Percentiles rank a stretch among this genome's conserved stretches.
Conservation (phyloP, 352 stramenopile species). For the Phytophthora cajani region DNA sequence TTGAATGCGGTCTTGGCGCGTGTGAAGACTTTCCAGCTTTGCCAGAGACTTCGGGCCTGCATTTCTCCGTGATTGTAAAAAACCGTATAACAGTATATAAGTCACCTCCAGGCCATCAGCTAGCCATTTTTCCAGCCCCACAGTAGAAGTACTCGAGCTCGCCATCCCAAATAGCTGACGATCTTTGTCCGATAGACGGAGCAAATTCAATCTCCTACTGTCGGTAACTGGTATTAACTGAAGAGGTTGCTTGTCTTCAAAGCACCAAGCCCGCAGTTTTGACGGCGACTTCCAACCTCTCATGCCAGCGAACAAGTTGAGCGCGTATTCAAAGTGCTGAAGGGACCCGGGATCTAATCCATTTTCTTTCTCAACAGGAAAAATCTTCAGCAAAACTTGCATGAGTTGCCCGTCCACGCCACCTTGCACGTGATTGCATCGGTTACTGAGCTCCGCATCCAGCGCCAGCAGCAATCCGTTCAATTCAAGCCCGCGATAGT, state of each 20-base stretch:
- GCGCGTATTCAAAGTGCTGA: slow-evolving; percentile 19
- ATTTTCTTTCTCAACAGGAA: slow-evolving; percentile 9
- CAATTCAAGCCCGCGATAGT: slow-evolving; percentile 14
- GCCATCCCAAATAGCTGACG: slow-evolving; percentile 18
- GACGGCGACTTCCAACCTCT: slow-evolving; percentile 19
- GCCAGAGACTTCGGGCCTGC: slow-evolving; percentile 18
- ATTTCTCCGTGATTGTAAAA: slow-evolving; percentile 23
- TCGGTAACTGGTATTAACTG: slow-evolving; percentile 27
- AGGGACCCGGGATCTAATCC: slow-evolving; percentile 7
- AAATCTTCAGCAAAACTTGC: slow-evolving; percentile 24
- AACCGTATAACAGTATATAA: slow-evolving; percentile 27
- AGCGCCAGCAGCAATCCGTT: slow-evolving; percentile 19
- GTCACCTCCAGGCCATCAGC: slow-evolving; percentile 28
- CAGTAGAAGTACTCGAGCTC: slow-evolving; percentile 4
- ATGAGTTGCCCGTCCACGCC: slow-evolving; percentile 27
- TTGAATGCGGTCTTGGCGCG: slow-evolving; percentile 23
- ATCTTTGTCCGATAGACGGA: slow-evolving; percentile 31
- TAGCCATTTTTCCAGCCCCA: slow-evolving; percentile 24
- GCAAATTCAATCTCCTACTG: slow-evolving; percentile 21
- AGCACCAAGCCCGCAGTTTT: slow-evolving; percentile 11
- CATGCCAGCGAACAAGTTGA: slow-evolving; percentile 30
- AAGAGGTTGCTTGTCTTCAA: slow-evolving; percentile 24
- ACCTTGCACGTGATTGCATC: slow-evolving; percentile 17
- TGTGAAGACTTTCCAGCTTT: slow-evolving; percentile 16
- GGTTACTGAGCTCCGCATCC: slow-evolving; percentile 18